These are phyloP conservation scores for Irpex lacteus DNA, from an alignment of 1,284 basidiomycete species.

Conservation along the genomic window DNA sequence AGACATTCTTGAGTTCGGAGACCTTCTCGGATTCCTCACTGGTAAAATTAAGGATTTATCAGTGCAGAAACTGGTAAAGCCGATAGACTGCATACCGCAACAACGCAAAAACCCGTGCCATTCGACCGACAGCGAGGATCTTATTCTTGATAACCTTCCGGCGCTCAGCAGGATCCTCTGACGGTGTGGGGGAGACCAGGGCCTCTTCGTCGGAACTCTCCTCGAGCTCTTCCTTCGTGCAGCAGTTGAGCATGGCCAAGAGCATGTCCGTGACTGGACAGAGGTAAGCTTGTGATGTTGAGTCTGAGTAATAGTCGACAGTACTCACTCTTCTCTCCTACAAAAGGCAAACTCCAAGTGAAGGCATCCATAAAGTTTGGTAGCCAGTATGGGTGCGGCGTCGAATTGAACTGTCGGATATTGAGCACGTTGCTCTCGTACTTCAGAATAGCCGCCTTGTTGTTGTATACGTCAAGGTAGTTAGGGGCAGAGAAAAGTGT, in stretches of 20 bases:
- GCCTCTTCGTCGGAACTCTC: conserved; percentile 74
- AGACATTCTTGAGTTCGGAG: conserved; percentile 93
- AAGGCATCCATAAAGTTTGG: conserved; percentile 99
- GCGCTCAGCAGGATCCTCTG: conserved; percentile 68
- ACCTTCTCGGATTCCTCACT: conserved; percentile 98
- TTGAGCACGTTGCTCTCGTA: conserved; percentile 98
- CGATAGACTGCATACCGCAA: conserved; percentile 65
- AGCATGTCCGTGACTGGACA: conserved; percentile 89
- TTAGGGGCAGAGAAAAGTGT: conserved; percentile 96
- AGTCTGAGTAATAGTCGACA: conserved; percentile 6
- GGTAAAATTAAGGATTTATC: conserved; percentile 1
- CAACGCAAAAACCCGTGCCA: conserved; percentile 94
- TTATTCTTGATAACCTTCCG: conserved; percentile 94
- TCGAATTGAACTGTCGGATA: conserved; percentile 93
- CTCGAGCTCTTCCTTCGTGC: conserved; percentile 92
- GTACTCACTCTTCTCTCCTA: conserved; percentile 90
- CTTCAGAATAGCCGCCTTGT: conserved; percentile 95
- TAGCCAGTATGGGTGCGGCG: conserved; percentile 92
- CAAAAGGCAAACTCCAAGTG: conserved; percentile 98
- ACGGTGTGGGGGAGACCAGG: conserved; percentile 34
- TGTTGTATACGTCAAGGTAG: conserved; percentile 95
- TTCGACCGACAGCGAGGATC: conserved; percentile 96
- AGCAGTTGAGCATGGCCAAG: conserved; percentile 91
- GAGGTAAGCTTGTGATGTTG: neutral
- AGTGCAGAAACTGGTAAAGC: conserved; percentile 6